phyloP scores from a whole-genome alignment of 208 protist genomes.

The Wallacemonas sp. region DNA sequence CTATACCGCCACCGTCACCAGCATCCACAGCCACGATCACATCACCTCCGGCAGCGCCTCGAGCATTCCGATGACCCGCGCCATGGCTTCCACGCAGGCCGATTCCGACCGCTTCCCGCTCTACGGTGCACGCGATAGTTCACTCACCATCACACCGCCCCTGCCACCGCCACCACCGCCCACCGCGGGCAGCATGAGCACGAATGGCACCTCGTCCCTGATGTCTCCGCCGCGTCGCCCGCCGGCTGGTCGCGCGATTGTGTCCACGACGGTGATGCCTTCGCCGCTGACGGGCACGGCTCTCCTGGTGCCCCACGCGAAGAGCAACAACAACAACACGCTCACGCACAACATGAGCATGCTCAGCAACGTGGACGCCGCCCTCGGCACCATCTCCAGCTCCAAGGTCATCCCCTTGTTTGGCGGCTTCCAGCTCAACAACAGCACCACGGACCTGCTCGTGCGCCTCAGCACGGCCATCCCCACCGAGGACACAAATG shows the following conservation, averaged over 20 bases:
- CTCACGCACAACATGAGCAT: neutral
- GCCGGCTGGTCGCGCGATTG: too few relatives aligned
- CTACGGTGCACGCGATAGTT: constrained; percentile 3
- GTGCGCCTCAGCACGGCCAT: constrained; percentile 37
- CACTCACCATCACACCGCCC: too few relatives aligned
- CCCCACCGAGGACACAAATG: constrained; percentile 23
- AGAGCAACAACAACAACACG: neutral
- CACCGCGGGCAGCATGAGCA: too few relatives aligned
- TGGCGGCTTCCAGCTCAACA: constrained; percentile 27
- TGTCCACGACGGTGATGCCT: too few relatives aligned
- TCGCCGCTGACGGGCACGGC: too few relatives aligned
- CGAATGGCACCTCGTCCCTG: too few relatives aligned
- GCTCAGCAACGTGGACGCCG: neutral
- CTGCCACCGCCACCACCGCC: too few relatives aligned
- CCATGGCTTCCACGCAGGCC: constrained; percentile 4
- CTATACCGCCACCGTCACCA: neutral
- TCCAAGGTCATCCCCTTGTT: constrained; percentile 18
- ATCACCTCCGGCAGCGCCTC: constrained; percentile 13
- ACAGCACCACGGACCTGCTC: constrained; percentile 29
- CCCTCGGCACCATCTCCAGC: neutral
- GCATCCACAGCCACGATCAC: neutral
- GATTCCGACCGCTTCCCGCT: constrained; percentile 5
- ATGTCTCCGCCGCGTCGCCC: too few relatives aligned
- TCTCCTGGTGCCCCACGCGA: too few relatives aligned
- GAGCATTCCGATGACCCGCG: constrained; percentile 2